phyloP scores from a whole-genome alignment of 148 eudicot species.

The Chenopodium quinoa region DNA sequence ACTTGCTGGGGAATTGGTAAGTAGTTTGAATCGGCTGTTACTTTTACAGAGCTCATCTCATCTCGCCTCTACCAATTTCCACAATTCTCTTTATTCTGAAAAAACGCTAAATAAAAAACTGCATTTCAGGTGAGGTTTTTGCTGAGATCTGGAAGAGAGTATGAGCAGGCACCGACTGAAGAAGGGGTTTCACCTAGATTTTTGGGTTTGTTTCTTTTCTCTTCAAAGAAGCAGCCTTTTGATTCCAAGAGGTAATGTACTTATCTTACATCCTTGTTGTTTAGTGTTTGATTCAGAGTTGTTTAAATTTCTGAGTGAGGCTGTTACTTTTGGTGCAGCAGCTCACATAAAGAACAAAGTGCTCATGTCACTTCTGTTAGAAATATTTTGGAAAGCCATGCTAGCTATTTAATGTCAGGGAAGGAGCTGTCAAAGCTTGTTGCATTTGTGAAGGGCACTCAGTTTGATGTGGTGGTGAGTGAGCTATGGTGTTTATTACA shows the following conservation, averaged over 20 bases:
- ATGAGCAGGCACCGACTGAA: constrained; percentile 59
- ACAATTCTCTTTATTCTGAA: neutral
- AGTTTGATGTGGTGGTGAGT: constrained; percentile 90
- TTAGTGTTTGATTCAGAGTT: neutral
- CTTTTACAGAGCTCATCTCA: neutral
- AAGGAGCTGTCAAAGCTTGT: constrained; percentile 97
- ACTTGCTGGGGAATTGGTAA: constrained; percentile 98
- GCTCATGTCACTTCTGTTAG: constrained; percentile 89
- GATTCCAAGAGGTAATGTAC: constrained; percentile 63
- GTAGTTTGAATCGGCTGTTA: neutral
- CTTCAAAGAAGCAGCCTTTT: constrained; percentile 64
- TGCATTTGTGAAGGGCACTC: constrained; percentile 98
- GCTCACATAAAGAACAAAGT: constrained; percentile 75
- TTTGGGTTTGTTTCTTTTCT: constrained; percentile 67
- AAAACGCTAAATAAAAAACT: neutral
- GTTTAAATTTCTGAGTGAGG: neutral
- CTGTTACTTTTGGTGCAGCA: constrained; percentile 35
- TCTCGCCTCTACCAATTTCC: neutral
- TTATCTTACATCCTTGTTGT: neutral
- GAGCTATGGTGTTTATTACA: neutral
- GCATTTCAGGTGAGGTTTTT: constrained; percentile 82
- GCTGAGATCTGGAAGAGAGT: constrained; percentile 92
- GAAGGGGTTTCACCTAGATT: constrained; percentile 73
- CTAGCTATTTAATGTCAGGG: constrained; percentile 90
- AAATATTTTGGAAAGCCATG: constrained; percentile 92